phyloP scores from a whole-genome alignment of 768 basidiomycete species.

The Termitomyces sp. region DNA sequence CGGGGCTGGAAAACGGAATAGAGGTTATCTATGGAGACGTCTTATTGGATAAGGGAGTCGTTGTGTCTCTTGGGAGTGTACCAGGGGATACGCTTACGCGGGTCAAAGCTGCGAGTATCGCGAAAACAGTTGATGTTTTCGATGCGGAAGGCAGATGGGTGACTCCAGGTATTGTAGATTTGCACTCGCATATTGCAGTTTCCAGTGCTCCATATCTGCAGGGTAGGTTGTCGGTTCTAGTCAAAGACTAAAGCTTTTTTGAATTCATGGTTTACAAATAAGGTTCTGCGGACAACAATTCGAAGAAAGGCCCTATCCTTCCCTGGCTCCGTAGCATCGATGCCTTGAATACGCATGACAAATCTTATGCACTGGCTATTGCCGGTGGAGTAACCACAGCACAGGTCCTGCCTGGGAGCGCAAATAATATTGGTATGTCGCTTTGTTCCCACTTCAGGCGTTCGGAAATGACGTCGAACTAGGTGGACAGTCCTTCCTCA shows the following conservation, averaged over 20 bases:
- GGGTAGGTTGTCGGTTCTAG: conserved; percentile 17
- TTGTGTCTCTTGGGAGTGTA: conserved; percentile 49
- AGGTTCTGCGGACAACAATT: conserved; percentile 57
- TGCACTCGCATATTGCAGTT: conserved; percentile 43
- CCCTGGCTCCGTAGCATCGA: conserved; percentile 73
- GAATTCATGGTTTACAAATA: background rate
- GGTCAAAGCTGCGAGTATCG: conserved; percentile 8
- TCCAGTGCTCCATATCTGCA: conserved; percentile 27
- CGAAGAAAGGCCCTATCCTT: conserved; percentile 43
- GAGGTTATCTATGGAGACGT: conserved; percentile 60
- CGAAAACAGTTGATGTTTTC: conserved; percentile 31
- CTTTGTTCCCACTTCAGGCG: background rate
- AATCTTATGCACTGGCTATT: conserved; percentile 51
- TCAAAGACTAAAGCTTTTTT: background rate
- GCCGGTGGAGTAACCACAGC: conserved; percentile 75
- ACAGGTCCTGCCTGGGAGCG: conserved; percentile 72
- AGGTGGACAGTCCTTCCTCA: conserved; percentile 79
- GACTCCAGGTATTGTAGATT: conserved; percentile 42
- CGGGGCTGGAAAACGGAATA: conserved; percentile 55
- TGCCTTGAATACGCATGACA: conserved; percentile 74
- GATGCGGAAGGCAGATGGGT: conserved; percentile 66
- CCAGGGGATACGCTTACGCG: conserved; percentile 21
- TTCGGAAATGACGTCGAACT: background rate
- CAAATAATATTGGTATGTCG: conserved; percentile 51
- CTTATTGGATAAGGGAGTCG: conserved; percentile 60